Evolutionary conservation across 495 filamentous ascomycete genomes (phyloP), one percentile per base, ranked within the genome.

Genomic region (Aspergillus coremiiformis): DNA sequence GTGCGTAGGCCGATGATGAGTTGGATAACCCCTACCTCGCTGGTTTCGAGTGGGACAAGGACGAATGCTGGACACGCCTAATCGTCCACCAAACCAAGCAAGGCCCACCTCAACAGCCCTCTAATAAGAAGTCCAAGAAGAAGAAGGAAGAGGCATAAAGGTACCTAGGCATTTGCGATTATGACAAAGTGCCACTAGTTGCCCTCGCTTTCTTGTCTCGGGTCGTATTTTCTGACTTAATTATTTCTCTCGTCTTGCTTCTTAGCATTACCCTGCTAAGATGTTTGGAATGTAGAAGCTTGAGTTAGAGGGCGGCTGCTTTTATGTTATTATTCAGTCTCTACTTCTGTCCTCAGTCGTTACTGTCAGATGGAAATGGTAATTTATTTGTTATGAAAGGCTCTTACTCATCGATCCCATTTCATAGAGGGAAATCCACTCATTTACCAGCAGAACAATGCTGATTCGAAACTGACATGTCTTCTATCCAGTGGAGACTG

Each of bases 41-140:
- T 55, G 90, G 90, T 52, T 96, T 96, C 77, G 90, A 95, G 75
- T 96, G 90, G 89, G 85, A 92, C 69, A 85, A 88, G 66, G 86
- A 93, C 57, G 87, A 92, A 70, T 88, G 78, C 65, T 85, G 81
- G 76, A 79, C 77, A 47, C 78, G 81, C 22, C 76, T 95, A 56
- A 76, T 89, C 53, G 89, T 95, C 49, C 89, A 94, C 70, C 84
- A 90, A 66, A 87, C 84, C 64, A 85, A 85, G 62, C 77, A 84
- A 61, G 81, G 78, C 26, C 73, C 74, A 11, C 68, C 75, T 8
- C 64, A 61, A 46, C 61, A 74, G 30, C 61, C 75, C 47, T 71
- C 68, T 49, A 72, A 73, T 59, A 81, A 81, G 69, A 86, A 85
- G 75, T 85, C 85, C 77, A 86, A 87, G 75, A 81, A 81, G 71